Conservation (phyloP, 768 basidiomycete genomes). For the Podaxis sp. region DNA sequence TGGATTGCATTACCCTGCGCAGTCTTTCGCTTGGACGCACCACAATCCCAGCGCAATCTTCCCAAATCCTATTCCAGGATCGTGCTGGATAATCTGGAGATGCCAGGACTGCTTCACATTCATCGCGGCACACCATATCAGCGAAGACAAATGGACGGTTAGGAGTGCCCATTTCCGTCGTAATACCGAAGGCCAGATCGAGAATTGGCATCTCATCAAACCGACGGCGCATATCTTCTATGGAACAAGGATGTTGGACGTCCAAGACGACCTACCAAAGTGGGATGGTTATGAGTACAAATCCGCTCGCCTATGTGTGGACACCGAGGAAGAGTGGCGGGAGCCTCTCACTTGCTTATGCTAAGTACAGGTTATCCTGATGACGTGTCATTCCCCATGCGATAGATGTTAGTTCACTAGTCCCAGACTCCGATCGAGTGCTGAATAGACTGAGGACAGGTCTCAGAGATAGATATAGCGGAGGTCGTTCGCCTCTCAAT, state of each 20-base stretch:
- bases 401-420: no score
- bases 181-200: slow-evolving; percentile 36
- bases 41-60: slow-evolving; percentile 29
- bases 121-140: slow-evolving; percentile 50
- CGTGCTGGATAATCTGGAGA: slow-evolving; percentile 49
- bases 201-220: slow-evolving; percentile 49
- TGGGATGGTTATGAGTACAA: slow-evolving; percentile 61
- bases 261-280: slow-evolving; percentile 52
- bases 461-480: no score
- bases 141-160: slow-evolving; percentile 44
- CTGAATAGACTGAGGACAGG: no score
- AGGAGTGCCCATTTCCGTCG: slow-evolving; percentile 55
- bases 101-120: slow-evolving; percentile 56
- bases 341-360: neutral
- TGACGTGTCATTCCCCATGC: no score
- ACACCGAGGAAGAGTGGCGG: neutral
- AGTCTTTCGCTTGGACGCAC: slow-evolving; percentile 53
- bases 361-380: no score
- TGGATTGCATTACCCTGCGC: slow-evolving; percentile 49
- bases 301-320: slow-evolving; percentile 22
- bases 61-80: slow-evolving; percentile 32
- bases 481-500: no score
- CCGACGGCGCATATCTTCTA: slow-evolving; percentile 69
- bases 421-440: no score
- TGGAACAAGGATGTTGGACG: slow-evolving; percentile 52